Evolutionary conservation across 2,329 filamentous ascomycete species (phyloP), one percentile per base, ranked within the genome.

Genomic region (Hortaea sp.): DNA sequence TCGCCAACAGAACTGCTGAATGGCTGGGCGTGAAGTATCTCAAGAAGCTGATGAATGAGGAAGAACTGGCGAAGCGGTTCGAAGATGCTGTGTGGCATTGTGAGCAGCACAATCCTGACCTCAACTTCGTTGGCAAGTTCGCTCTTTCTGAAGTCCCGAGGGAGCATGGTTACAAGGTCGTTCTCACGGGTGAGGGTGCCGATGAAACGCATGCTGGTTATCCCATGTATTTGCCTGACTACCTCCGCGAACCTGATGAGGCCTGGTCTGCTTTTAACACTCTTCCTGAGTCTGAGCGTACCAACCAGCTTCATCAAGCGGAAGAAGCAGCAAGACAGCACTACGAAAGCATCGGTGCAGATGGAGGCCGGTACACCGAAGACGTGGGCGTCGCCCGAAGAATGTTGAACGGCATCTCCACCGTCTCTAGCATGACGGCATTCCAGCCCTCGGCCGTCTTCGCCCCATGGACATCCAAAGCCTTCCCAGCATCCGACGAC

Each of bases 121-220:
- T 79, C 29, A 77, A 77, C 54, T 69, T 62, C 28, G 66, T 78
- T 11, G 74, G 68, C 28, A 76, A 75, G 49, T 72, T 69, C 49
- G 67, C 68, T n/a, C 64, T 79, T 3, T 73, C 73, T 0, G 66
- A 66, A 29, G 53, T 72, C 1, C 66, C 71, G 0, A 66, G 61
- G 9, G 62, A 71, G 35, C 59, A 66, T 7, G 74, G 74, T 6
- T 66, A 73, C 56, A 76, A 76, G 48, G 75, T 78, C 4, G 69
- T 79, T 2, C 60, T 79, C 4, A 77, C 74, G 0, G 69, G 69
- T 32, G 58, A 58, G 43, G 57, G 56, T 13, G 57, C 57, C 6
- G 52, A 54, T 32, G 50, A 52, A 45, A 61, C 71, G 43, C 78
- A 79, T 54, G 69, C 64, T 2, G 76, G 76, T 29, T 79, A 79